phyloP scores from a whole-genome alignment of 441 rosid species.

The Erodium texanum region DNA sequence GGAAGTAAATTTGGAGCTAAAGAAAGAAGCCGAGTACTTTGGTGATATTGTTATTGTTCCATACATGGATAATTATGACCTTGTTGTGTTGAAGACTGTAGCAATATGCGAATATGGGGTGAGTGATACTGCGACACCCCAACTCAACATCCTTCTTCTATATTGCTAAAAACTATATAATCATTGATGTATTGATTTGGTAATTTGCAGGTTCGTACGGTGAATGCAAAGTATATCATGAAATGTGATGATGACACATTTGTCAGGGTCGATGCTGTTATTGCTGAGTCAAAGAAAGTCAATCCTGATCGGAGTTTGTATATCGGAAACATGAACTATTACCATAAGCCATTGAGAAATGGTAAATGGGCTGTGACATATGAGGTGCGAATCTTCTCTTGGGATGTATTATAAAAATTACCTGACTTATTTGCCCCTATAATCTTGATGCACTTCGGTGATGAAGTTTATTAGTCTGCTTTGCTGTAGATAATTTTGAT shows the following conservation, averaged over 20 bases:
- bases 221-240: slow-evolving; percentile 26
- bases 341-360: slow-evolving; percentile 47
- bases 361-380: slow-evolving; percentile 67
- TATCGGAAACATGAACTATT: slow-evolving; percentile 50
- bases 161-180: not conserved
- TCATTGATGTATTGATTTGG: not conserved
- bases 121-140: slow-evolving; percentile 22
- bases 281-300: slow-evolving; percentile 36
- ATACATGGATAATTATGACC: slow-evolving; percentile 70
- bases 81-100: slow-evolving; percentile 63
- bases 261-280: slow-evolving; percentile 22
- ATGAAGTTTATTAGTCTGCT: not conserved
- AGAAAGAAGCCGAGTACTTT: slow-evolving; percentile 58
- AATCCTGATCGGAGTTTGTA: slow-evolving; percentile 38
- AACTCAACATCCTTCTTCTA: not conserved
- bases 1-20: slow-evolving; percentile 53
- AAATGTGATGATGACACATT: slow-evolving; percentile 24
- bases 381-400: slow-evolving; percentile 30
- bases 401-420: not conserved
- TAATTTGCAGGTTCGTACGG: slow-evolving; percentile 34
- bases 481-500: not conserved
- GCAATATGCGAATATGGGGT: slow-evolving; percentile 76
- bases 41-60: slow-evolving; percentile 63
- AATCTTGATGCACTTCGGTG: not conserved
- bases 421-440: too few species aligned